Evolutionary conservation across 768 basidiomycete species (phyloP), one percentile per base, ranked within the genome.

Genomic region (Gautieria morchelliformis): DNA sequence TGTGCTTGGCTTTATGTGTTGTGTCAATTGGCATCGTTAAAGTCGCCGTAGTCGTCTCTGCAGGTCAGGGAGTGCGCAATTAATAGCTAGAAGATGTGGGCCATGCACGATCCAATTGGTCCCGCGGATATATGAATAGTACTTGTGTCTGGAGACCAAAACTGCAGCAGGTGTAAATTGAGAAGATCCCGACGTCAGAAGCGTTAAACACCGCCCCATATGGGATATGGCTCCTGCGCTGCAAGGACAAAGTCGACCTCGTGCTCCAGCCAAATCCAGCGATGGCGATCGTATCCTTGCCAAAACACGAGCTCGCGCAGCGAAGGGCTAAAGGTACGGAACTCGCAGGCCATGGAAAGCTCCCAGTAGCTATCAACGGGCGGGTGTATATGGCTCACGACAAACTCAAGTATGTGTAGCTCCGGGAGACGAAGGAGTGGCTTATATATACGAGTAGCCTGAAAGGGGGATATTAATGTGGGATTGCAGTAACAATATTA

Each of bases 361-460:
- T 48, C 48, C 56, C 56, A 57, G 19, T 47, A 48, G 30, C 7
- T 37, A 37, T 57, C 56, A 8, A 57, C 56, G 11, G 46, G 15
- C 30, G 56, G 56, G 24, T 49, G 46, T 27, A 57, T 35, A 32
- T 57, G 56, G 20, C 42, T 33, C 37, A 57, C 47, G n/a, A 57
- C 48, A 37, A 57, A 19, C 32, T 57, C 56, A 14, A 57, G n/a
- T 15, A 27, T 57, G 33, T 49, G 32, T 17, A 57, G 47, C 17
- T 57, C 56, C 8, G 45, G 11, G 19, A 57, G 37, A 19, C 47
- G 56, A 17, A 57, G 24, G 4, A 57, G 33, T 20, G 56, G 17
- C 32, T 49, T 47, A 39, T 57, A 37, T 12, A 57, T 30, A 37
- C 56, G 45, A 14, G 56, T 48, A 12, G 30, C 19, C 56, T 57